Evolutionary conservation across 495 filamentous ascomycete species (phyloP), one percentile per base, ranked within the genome.

Genomic region (Aspergillus sclerotioniger): DNA sequence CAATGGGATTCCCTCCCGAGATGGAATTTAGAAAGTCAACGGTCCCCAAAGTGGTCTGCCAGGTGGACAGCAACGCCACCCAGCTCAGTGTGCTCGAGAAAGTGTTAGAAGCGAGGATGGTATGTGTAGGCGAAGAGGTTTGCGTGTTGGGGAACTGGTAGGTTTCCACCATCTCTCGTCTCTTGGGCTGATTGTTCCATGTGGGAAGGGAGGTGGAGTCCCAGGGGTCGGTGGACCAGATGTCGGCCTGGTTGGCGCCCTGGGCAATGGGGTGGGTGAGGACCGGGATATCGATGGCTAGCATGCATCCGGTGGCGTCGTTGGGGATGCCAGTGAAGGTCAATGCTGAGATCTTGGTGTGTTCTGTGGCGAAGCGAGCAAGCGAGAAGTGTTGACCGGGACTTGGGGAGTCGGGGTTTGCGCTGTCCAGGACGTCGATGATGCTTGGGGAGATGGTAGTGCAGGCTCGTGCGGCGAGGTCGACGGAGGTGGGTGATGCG

Each of bases 311-410:
- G 16, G 58, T 64, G 25, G 65, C 50, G 25, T 52, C 48, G 12
- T 32, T 8, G 43, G 65, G 62, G 50, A 67, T 56, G 55, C 59
- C 25, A 15, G 12, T 44, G 55, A 67, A 67, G 33, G 62, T 62
- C 3, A 67, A 9, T 2, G 59, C 59, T n/a, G 53, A 57, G 28
- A 56, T 43, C 7, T 48, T 19, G 2, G 45, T 56, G 49, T 64
- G 58, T 20, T 19, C 19, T 0, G 29, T 17, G 8, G 56, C 44
- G 45, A 20, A 20, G 50, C 59, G 65, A n/a, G 28, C 49, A n/a
- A 65, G 52, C n/a, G 35, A 35, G 49, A 65, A 57, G 1, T 57
- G 21, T 8, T 46, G 45, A 3, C 62, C 59, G 1, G 47, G 17
- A 16, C 16, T 37, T 0, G 65, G 39, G 8, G 46, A 60, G 37